Conservation (phyloP, 768 basidiomycete genomes). For the Rhodotorula sphaerocarpa region DNA sequence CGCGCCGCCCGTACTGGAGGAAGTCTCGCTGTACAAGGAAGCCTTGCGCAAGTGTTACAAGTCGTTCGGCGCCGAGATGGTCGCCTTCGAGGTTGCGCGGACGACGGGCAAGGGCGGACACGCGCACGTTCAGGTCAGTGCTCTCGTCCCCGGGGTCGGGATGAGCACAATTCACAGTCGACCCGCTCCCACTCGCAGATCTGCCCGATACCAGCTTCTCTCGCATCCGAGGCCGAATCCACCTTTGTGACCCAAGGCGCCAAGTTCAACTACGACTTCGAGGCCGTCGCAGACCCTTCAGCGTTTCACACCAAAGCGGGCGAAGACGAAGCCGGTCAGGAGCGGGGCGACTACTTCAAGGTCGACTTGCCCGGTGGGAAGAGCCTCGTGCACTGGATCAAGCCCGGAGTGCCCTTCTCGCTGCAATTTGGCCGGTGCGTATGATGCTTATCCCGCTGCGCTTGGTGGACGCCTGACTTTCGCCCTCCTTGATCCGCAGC, state of each 20-base stretch:
- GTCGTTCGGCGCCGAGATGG: slow-evolving; percentile 58
- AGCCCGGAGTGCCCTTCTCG: slow-evolving; percentile 67
- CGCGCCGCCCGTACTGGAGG: slow-evolving; percentile 62
- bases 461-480: neutral
- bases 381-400: slow-evolving; percentile 77
- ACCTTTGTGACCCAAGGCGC: slow-evolving; percentile 66
- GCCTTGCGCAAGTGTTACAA: slow-evolving; percentile 66
- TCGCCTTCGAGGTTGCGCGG: slow-evolving; percentile 81
- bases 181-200: slow-evolving; percentile 42
- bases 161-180: no score
- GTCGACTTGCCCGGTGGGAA: slow-evolving; percentile 81
- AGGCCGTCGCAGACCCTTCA: slow-evolving; percentile 59
- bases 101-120: slow-evolving; percentile 80
- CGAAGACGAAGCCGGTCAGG: slow-evolving; percentile 46
- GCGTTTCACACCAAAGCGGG: slow-evolving; percentile 40
- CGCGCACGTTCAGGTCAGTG: slow-evolving; percentile 70
- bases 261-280: slow-evolving; percentile 63
- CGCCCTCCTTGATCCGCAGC: slow-evolving; percentile 47
- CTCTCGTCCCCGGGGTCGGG: neutral
- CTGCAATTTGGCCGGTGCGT: slow-evolving; percentile 88
- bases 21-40: slow-evolving; percentile 73
- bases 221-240: slow-evolving; percentile 59
- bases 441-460: neutral
- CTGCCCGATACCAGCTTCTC: slow-evolving; percentile 60
- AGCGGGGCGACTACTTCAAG: slow-evolving; percentile 67